Percentiles rank a stretch among this genome's conserved stretches.
These are phyloP conservation scores for Exophiala calicioides DNA, from an alignment of 2,329 filamentous ascomycete genomes.

Conservation along the genomic window DNA sequence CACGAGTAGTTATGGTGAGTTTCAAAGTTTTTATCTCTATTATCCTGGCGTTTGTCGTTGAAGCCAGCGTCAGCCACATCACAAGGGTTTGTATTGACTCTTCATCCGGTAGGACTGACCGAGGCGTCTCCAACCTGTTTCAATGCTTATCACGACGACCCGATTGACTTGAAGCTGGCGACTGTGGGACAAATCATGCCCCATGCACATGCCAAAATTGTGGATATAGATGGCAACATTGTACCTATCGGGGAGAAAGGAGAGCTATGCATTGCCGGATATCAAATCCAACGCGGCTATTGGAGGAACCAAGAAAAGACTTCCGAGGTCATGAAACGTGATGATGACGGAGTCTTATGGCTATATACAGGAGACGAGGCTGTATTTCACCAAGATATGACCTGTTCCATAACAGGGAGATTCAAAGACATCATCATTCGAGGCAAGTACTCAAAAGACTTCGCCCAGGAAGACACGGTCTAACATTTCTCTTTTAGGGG, in stretches of 20 bases:
- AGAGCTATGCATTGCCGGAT: constrained; percentile 76
- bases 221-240: constrained; percentile 65
- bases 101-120: constrained; percentile 61
- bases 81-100: not conserved
- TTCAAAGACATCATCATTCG: constrained; percentile 81
- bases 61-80: too few relatives aligned
- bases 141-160: constrained; percentile 74
- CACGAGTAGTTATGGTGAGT: constrained; percentile 59
- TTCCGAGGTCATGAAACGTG: constrained; percentile 67
- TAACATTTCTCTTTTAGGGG: constrained; percentile 52
- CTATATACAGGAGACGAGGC: constrained; percentile 65
- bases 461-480: not conserved
- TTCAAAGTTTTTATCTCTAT: constrained; percentile 15
- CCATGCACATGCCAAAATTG: constrained; percentile 74
- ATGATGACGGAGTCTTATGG: constrained; percentile 61
- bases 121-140: constrained; percentile 80
- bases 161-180: constrained; percentile 64
- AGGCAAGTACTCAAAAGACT: constrained; percentile 42
- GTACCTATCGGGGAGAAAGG: constrained; percentile 69
- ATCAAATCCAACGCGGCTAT: constrained; percentile 66
- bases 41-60: too few relatives aligned
- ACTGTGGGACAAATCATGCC: constrained; percentile 78
- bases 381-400: constrained; percentile 58
- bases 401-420: constrained; percentile 71
- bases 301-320: constrained; percentile 73